Conservation (phyloP, 1,284 basidiomycete genomes). For the Hypsizygus ulmarius region DNA sequence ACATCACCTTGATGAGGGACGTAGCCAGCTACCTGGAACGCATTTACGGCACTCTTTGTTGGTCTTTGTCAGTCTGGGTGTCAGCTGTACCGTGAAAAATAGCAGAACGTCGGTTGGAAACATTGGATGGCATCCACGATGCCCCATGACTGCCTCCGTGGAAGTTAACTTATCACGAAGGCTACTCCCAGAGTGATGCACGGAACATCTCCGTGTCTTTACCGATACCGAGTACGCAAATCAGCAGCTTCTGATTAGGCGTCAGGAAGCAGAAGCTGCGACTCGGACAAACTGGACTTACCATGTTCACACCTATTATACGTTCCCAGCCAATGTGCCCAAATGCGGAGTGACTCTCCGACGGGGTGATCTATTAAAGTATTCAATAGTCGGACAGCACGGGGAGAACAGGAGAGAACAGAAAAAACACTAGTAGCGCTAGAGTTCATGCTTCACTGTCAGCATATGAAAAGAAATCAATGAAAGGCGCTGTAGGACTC, state of each 20-base stretch:
- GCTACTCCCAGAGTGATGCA: slow-evolving; percentile 1
- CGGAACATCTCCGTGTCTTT: background rate
- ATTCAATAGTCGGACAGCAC: no score
- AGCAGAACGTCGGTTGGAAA: background rate
- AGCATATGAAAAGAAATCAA: no score
- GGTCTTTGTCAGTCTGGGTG: background rate
- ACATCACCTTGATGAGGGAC: no score
- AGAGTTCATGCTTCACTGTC: no score
- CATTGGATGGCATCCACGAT: slow-evolving; percentile 2
- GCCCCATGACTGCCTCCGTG: slow-evolving; percentile 9
- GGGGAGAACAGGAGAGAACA: no score
- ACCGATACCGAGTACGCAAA: slow-evolving; percentile 2
- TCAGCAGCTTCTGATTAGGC: slow-evolving; percentile 14
- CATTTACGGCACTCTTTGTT: background rate
- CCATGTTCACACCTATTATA: slow-evolving; percentile 1
- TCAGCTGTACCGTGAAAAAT: background rate
- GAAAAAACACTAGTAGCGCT: no score
- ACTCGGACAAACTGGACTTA: slow-evolving; percentile 9
- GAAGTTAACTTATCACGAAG: slow-evolving; percentile 6
- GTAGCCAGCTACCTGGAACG: no score
- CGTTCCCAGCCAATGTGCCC: background rate
- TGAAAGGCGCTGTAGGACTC: no score
- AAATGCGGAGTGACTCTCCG: background rate
- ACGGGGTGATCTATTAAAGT: no score
- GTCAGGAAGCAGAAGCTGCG: slow-evolving; percentile 8